Percentiles rank a stretch among this genome's conserved stretches.
Evolutionary conservation across 2,329 filamentous ascomycete species (phyloP).

Genomic region (Arthrobotrys pseudoclavata): DNA sequence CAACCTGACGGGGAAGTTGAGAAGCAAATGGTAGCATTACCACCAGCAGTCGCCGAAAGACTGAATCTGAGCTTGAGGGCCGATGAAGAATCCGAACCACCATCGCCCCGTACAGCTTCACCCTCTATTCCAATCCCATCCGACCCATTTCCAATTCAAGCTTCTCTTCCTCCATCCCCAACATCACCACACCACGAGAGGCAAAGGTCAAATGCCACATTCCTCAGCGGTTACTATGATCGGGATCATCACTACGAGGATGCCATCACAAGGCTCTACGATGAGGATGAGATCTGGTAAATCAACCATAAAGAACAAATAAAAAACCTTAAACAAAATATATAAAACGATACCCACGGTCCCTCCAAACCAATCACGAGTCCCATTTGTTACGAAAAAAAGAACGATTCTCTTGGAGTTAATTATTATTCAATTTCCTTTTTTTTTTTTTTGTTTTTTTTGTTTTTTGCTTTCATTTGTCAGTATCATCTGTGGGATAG

Average conservation of each 20-base stretch:
- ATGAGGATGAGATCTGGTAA: conserved; percentile 59
- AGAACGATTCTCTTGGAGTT: conserved; percentile 41
- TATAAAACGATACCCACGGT: conserved; percentile 56
- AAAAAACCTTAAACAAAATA: conserved; percentile 25
- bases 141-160: conserved; percentile 35
- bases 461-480: conserved; percentile 40
- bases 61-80: conserved; percentile 44
- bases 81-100: conserved; percentile 55
- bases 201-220: conserved; percentile 51
- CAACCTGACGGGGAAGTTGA: conserved; percentile 56
- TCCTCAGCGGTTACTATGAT: conserved; percentile 40
- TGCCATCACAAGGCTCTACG: conserved; percentile 55
- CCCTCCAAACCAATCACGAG: conserved; percentile 50
- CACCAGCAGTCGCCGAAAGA: conserved; percentile 53
- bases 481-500: conserved; percentile 41
- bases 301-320: conserved; percentile 30
- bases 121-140: conserved; percentile 54
- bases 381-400: conserved; percentile 58
- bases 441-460: too few relatives aligned
- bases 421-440: conserved; percentile 29
- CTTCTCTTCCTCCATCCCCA: conserved; percentile 48
- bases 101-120: conserved; percentile 56
- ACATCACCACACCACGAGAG: conserved; percentile 45
- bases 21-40: conserved; percentile 53
- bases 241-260: conserved; percentile 55